phyloP scores from a whole-genome alignment of 2,329 filamentous ascomycete genomes.

The Curvularia lunata region DNA sequence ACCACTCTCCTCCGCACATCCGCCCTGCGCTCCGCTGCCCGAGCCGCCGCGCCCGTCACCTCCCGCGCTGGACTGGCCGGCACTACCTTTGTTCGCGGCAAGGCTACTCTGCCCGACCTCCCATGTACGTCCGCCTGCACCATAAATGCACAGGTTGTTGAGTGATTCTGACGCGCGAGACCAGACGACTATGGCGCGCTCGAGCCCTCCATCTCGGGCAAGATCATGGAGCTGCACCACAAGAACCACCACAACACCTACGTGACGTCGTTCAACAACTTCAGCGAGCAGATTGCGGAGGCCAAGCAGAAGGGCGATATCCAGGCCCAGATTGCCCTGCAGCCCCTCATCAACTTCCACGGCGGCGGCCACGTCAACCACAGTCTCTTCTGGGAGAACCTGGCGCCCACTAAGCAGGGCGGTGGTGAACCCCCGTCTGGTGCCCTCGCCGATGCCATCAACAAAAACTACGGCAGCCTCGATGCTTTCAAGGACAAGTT shows the following conservation, averaged over 20 bases:
- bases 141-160: neutral
- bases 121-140: constrained; percentile 62
- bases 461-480: constrained; percentile 64
- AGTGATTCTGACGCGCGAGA: constrained; percentile 6
- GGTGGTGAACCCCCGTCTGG: constrained; percentile 69
- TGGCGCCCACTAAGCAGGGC: constrained; percentile 70
- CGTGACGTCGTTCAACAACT: constrained; percentile 85
- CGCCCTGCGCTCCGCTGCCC: constrained; percentile 73
- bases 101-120: constrained; percentile 92
- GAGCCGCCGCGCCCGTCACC: constrained; percentile 68
- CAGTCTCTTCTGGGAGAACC: constrained; percentile 72
- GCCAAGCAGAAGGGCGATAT: constrained; percentile 62
- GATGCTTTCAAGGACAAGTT: constrained; percentile 68
- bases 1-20: constrained; percentile 75
- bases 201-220: constrained; percentile 79
- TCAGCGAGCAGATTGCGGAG: constrained; percentile 71
- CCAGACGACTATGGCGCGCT: constrained; percentile 95
- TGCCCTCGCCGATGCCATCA: constrained; percentile 63
- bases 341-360: constrained; percentile 69
- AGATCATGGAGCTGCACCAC: constrained; percentile 98
- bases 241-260: constrained; percentile 94
- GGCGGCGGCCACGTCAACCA: constrained; percentile 72
- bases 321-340: constrained; percentile 60
- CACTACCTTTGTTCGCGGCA: constrained; percentile 80
- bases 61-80: constrained; percentile 69